Base-by-base conservation (phyloP, 371 early-diverging fungal species). In the Cokeromyces recurvatus region DNA sequence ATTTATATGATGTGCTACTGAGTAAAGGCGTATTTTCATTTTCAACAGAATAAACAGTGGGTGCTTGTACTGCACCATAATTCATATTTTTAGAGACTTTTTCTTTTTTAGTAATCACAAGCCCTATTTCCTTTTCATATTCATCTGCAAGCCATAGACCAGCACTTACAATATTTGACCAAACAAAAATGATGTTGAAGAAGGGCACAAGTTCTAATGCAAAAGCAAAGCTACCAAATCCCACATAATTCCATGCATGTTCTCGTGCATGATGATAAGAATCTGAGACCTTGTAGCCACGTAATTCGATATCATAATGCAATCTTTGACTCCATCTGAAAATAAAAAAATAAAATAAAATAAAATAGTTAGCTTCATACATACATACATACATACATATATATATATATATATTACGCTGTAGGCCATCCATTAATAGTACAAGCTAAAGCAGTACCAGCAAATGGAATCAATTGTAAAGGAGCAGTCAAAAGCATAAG, bases 121-220 rank as follows among this genome's bases (percentile, higher is more conserved):
- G 39, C n/a, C 24, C 39, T 17, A n/a, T 38, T 41, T 55, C 55
- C 1, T 17, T 34, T 36, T 59, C 62, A 48, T 66, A 71, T 27
- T 68, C 66, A 38, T 78, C 78, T 11, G 66, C 71, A 6, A 80
- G 75, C 83, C 84, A 86, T 19, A 86, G 58, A 7, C 79, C 82
- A n/a, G 80, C 72, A 4, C 82, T 83, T 5, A 86, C 77, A 46
- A 78, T 77, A 41, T 84, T 84, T 10, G 86, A 82, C 68, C 79
- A 84, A 22, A 77, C 59, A 35, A 84, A 84, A 5, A 86, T 29
- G 25, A 80, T 53, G 32, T 79, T 78, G 19, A 77, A 62, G 8
- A 84, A 21, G n/a, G 84, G 84, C 2, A 86, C 59, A 38, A 82
- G 53, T 53, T 81, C 78, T 24, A 84, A 48, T 3, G 62, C 74